Conservation (phyloP, 2,329 filamentous ascomycete genomes). For the Phyllosticta citriasiana region DNA sequence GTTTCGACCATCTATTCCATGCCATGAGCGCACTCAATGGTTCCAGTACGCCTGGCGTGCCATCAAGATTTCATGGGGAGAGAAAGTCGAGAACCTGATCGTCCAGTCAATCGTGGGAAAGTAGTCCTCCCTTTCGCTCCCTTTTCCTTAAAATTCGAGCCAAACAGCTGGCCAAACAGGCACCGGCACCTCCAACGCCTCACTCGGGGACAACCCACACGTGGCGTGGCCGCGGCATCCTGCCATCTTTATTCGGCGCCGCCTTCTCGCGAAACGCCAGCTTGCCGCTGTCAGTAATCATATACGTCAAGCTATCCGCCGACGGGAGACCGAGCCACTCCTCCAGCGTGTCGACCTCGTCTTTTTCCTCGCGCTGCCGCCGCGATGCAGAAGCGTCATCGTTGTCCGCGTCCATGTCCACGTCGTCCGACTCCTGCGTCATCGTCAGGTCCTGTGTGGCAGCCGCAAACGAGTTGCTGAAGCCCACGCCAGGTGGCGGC, state of each 20-base stretch:
- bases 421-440: neutral
- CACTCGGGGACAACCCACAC: neutral
- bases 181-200: neutral
- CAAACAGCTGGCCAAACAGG: too few relatives aligned
- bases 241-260: conserved; percentile 14
- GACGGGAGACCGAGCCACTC: conserved; percentile 17
- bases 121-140: too few relatives aligned
- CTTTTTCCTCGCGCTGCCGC: neutral
- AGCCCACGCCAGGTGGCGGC: neutral
- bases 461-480: neutral
- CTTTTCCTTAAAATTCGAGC: too few relatives aligned
- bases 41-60: too few relatives aligned
- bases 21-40: too few relatives aligned
- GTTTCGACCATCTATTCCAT: too few relatives aligned
- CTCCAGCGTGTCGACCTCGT: conserved; percentile 6
- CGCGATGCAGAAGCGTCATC: too few relatives aligned
- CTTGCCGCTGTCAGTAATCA: conserved; percentile 17
- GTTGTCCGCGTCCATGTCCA: neutral
- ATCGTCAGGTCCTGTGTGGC: neutral
- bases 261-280: conserved; percentile 16
- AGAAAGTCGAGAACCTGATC: too few relatives aligned
- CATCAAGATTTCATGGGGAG: too few relatives aligned
- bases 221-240: conserved; percentile 4
- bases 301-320: conserved; percentile 16
- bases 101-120: too few relatives aligned